A percentile compares a stretch with the other conserved stretches of the same genome.
phyloP scores from a whole-genome alignment of 2,329 filamentous ascomycete genomes.

The Salinomyces thailandicus region DNA sequence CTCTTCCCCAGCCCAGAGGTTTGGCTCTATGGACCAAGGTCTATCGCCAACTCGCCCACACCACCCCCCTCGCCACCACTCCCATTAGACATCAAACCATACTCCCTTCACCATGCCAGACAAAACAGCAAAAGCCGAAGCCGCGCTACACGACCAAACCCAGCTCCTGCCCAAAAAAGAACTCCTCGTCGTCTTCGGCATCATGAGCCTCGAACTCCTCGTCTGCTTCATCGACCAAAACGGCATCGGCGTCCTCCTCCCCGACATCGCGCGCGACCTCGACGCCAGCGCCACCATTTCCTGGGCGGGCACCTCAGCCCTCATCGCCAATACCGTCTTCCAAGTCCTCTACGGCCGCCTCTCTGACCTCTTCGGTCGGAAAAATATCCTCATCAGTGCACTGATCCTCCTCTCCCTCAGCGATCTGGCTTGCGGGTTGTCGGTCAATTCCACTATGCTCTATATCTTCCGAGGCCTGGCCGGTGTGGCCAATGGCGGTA shows the following conservation, averaged over 20 bases:
- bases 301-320: constrained; percentile 44
- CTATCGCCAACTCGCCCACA: too few species aligned
- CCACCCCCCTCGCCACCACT: too few species aligned
- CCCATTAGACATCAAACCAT: too few species aligned
- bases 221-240: constrained; percentile 50
- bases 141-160: constrained; percentile 44
- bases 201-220: constrained; percentile 43
- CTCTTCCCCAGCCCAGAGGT: too few species aligned
- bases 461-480: constrained; percentile 52
- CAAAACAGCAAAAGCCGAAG: constrained; percentile 28
- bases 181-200: constrained; percentile 42
- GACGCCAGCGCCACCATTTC: constrained; percentile 38
- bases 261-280: constrained; percentile 27
- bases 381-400: constrained; percentile 46
- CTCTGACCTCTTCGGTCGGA: constrained; percentile 34
- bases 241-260: constrained; percentile 37
- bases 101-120: neutral
- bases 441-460: constrained; percentile 46
- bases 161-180: constrained; percentile 45
- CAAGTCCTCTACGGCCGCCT: constrained; percentile 51
- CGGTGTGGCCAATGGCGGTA: constrained; percentile 52
- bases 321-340: constrained; percentile 52
- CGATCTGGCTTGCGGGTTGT: constrained; percentile 50
- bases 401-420: constrained; percentile 44
- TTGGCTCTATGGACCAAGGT: too few species aligned